These are phyloP conservation scores for Russula earlei DNA, from an alignment of 768 basidiomycete species.

Conservation along the genomic window DNA sequence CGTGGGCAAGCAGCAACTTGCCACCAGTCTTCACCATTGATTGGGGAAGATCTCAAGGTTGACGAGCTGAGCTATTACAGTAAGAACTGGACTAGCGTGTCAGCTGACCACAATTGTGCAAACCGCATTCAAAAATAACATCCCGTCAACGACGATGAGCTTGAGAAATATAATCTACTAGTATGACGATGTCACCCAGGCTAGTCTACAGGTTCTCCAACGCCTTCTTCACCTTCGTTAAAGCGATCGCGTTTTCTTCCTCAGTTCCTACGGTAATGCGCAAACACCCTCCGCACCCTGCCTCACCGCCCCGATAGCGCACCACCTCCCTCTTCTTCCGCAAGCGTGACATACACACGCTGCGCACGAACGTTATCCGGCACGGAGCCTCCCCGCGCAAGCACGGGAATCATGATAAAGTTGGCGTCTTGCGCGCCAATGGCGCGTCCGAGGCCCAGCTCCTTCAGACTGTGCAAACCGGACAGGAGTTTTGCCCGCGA, in stretches of 20 bases:
- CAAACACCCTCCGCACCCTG: constrained; percentile 80
- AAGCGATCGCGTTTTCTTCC: constrained; percentile 58
- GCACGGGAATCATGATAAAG: constrained; percentile 76
- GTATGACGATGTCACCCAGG: no score
- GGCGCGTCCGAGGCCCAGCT: constrained; percentile 50
- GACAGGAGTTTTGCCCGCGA: constrained; percentile 49
- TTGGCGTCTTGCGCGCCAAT: constrained; percentile 87
- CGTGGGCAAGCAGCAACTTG: no score
- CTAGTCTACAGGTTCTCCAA: constrained; percentile 27
- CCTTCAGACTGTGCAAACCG: constrained; percentile 37
- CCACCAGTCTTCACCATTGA: no score
- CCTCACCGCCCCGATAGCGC: constrained; percentile 76
- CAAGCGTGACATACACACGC: constrained; percentile 68
- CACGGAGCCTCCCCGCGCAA: constrained; percentile 35
- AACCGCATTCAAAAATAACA: no score
- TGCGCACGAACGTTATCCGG: constrained; percentile 55
- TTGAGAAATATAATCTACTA: no score
- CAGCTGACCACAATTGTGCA: no score
- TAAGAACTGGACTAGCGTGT: no score
- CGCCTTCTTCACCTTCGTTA: no score
- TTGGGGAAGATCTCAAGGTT: no score
- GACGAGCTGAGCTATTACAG: no score
- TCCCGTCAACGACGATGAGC: no score
- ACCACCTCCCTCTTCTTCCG: constrained; percentile 87
- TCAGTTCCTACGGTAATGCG: constrained; percentile 83